phyloP scores from a whole-genome alignment of 352 stramenopile species.

The Phytophthora macrochlamydospora region DNA sequence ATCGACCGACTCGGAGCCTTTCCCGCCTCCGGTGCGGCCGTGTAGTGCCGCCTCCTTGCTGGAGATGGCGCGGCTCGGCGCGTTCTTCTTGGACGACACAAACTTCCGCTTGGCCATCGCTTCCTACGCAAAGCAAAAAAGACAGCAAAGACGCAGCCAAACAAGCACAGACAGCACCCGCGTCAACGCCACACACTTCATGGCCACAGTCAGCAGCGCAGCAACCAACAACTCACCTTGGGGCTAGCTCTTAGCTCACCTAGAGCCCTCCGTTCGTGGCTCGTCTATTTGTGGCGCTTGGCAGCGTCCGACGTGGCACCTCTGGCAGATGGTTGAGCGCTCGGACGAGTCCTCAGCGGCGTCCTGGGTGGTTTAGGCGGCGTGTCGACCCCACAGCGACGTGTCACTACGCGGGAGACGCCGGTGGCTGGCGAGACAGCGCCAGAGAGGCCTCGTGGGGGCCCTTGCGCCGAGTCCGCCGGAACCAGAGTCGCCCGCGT shows the following conservation, averaged over 20 bases:
- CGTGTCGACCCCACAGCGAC: no score
- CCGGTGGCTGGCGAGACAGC: conserved; percentile 21
- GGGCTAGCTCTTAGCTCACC: background rate
- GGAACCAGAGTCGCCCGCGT: background rate
- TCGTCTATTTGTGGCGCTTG: conserved; percentile 28
- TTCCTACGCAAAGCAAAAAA: conserved; percentile 8
- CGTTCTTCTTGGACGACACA: conserved; percentile 89
- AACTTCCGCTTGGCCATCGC: conserved; percentile 85
- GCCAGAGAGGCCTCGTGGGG: conserved; percentile 2
- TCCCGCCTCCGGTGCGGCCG: conserved; percentile 33
- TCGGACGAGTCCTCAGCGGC: background rate
- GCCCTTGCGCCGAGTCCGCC: conserved; percentile 1
- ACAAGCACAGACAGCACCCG: background rate
- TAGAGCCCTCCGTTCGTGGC: conserved; percentile 1
- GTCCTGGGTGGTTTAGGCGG: background rate
- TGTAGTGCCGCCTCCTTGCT: conserved; percentile 85
- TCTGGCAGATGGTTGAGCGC: background rate
- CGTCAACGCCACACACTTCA: background rate
- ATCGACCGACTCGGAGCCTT: conserved; percentile 27
- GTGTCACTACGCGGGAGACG: conserved; percentile 1
- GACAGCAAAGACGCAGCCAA: no score
- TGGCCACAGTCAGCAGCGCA: no score
- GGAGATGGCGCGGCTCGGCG: conserved; percentile 75
- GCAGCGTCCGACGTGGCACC: conserved; percentile 2
- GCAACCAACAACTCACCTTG: conserved; percentile 14